Base-by-base conservation (phyloP, 768 basidiomycete genomes). In the Boletus vermiculosoides region DNA sequence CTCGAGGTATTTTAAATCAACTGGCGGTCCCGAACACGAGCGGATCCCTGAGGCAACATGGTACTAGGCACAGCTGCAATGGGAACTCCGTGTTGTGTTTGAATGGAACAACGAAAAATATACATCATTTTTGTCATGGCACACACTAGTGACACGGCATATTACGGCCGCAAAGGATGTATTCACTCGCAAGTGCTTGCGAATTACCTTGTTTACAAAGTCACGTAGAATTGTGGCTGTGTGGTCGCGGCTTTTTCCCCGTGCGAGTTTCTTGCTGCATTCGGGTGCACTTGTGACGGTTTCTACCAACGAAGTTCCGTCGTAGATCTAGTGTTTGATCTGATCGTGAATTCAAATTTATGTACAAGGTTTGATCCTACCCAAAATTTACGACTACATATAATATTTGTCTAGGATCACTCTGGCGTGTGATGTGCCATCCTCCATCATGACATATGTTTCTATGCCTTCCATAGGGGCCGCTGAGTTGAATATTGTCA, bases 361-460 rank as follows among this genome's bases (percentile, higher is more conserved):
- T n/a, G n/a, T 20, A 53, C 46, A 47, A 47, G 20, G 41, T 8
- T 13, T 18, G n/a, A 39, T 41, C 40, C 25, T 23, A 52, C 28
- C 16, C 12, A 5, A 34, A 28, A 7, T 23, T 18, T 8, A 41
- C 8, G 5, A 39, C 45, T 66, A 65, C 23, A n/a, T 1, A 44
- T 79, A 84, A 18, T 71, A 55, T 23, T 72, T 59, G 59, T 85
- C 76, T 23, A 89, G 69, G 9, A 67, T 70, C 50, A 88, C 79
- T 36, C 74, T 76, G 6, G 84, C 87, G 36, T 79, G 78, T 1
- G 76, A 81, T 20, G 79, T 77, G 5, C 87, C 86, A 46, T 77
- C 75, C 63, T 90, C 82, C 59, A 87, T 72, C 60, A 84, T 67
- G 44, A 90, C 84, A 80, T 87, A 88, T 0, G 85, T 86, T 55